Conservation (phyloP, 768 basidiomycete species). For the Tulasnella sp. region DNA sequence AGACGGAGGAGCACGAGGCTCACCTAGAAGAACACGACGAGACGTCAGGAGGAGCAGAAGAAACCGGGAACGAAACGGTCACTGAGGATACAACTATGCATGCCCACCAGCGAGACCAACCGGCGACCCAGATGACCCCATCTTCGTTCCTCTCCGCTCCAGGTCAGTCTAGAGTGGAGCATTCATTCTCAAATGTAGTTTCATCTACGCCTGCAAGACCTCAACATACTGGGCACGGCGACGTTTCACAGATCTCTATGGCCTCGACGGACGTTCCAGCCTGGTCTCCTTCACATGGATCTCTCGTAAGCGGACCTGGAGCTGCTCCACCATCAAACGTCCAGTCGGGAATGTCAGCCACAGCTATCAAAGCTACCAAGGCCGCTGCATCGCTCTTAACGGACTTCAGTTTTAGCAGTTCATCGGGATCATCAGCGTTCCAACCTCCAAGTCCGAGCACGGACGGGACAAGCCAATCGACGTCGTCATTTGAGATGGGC, state of each 20-base stretch:
- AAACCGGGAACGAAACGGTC: neutral
- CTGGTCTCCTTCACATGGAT: constrained; percentile 4
- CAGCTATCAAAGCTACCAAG: neutral
- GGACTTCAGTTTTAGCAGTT: constrained; percentile 15
- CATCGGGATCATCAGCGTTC: neutral
- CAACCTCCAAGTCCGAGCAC: constrained; percentile 18
- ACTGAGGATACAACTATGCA: neutral
- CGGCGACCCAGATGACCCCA: neutral
- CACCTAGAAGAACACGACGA: neutral
- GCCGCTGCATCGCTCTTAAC: neutral
- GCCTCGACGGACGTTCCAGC: neutral
- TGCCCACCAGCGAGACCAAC: neutral
- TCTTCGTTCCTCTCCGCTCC: neutral
- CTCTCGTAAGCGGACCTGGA: neutral
- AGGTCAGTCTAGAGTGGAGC: constrained; percentile 12
- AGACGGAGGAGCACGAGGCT: neutral
- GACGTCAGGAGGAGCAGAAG: constrained; percentile 9
- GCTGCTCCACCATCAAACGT: neutral
- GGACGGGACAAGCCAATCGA: neutral
- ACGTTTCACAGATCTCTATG: neutral
- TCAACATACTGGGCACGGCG: constrained; percentile 19
- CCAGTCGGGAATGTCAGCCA: neutral
- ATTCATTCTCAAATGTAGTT: constrained; percentile 27
- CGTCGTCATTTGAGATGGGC: neutral
- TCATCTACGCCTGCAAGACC: constrained; percentile 26